Evolutionary conservation across 208 protist species (phyloP), one percentile per base, ranked within the genome.

Genomic region (Trypanosoma lewisi): DNA sequence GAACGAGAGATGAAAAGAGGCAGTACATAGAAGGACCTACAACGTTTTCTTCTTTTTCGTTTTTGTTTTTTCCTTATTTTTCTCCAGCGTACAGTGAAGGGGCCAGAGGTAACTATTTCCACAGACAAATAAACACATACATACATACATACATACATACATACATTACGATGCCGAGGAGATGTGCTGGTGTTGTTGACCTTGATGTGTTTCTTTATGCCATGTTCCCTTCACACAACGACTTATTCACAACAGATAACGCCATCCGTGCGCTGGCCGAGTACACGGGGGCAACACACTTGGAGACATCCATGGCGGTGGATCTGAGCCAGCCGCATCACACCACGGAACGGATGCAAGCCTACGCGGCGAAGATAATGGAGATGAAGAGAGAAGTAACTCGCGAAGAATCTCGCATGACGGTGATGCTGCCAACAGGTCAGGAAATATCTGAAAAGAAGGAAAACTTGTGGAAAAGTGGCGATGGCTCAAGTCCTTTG

Each of bases 201-300:
- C 67, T 73, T 31, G 52, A 73, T 41, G 5, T 39, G 12, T 73
- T 73, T 45, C 39, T 73, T 47, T 30, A 21, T 44, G 33, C 4
- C 8, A 51, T 30, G 4, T 62, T 67, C 31, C 59, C 67, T 11
- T 25, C 51, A 54, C 67, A 62, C 52, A 53, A 33, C 6, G 31
- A 50, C 25, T 17, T 28, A 9, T 66, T 73, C 52, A 58, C 67
- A 47, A 62, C 33, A 14, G 59, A 59, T 16, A 41, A 25, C 11
- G 67, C 58, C 50, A 28, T 67, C 42, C 59, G 57, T 30, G 67
- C 41, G 21, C 67, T 73, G 34, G 47, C 42, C 1, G 51, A 34
- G n/a, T 73, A 67, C 31, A 33, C 50, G 16, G 39, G 67, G 14
- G 39, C 48, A 21, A 62, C 58, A 19, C 34, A 55, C 11, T 61